phyloP scores from a whole-genome alignment of 495 filamentous ascomycete species.

The Clavariopsis aquatica region DNA sequence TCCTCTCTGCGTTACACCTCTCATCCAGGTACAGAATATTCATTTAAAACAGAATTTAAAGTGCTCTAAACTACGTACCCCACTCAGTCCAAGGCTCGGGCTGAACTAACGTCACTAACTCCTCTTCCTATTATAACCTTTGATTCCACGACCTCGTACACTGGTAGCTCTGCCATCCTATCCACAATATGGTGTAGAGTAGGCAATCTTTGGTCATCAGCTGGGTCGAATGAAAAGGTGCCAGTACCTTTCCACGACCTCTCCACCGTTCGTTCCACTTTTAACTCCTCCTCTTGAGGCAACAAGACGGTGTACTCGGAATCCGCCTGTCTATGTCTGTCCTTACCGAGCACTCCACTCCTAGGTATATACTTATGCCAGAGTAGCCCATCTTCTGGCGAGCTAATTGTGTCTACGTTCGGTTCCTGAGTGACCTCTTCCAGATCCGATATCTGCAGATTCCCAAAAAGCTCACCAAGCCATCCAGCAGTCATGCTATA shows the following conservation, averaged over 20 bases:
- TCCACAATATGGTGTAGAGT: slow-evolving; percentile 58
- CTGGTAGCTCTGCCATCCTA: slow-evolving; percentile 54
- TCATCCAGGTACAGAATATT: too few relatives aligned
- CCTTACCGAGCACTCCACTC: neutral
- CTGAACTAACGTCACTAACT: slow-evolving; percentile 51
- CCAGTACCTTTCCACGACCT: slow-evolving; percentile 45
- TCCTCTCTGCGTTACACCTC: too few relatives aligned
- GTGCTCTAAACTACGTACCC: too few relatives aligned
- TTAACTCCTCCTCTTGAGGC: neutral
- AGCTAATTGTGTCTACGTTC: neutral
- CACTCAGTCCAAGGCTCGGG: slow-evolving; percentile 48
- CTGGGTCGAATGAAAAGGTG: slow-evolving; percentile 48
- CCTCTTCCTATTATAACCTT: slow-evolving; percentile 55
- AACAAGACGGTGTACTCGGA: neutral
- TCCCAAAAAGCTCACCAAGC: neutral
- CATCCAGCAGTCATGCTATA: neutral
- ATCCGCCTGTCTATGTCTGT: neutral
- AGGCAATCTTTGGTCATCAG: slow-evolving; percentile 54
- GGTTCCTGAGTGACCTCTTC: neutral
- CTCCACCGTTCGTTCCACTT: slow-evolving; percentile 38
- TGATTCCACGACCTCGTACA: slow-evolving; percentile 55
- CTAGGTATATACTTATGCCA: slow-evolving; percentile 6
- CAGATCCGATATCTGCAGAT: neutral
- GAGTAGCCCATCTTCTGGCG: neutral
- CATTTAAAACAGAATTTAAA: neutral